Base-by-base conservation (phyloP, 768 basidiomycete genomes). In the Lactarius hengduanensis region DNA sequence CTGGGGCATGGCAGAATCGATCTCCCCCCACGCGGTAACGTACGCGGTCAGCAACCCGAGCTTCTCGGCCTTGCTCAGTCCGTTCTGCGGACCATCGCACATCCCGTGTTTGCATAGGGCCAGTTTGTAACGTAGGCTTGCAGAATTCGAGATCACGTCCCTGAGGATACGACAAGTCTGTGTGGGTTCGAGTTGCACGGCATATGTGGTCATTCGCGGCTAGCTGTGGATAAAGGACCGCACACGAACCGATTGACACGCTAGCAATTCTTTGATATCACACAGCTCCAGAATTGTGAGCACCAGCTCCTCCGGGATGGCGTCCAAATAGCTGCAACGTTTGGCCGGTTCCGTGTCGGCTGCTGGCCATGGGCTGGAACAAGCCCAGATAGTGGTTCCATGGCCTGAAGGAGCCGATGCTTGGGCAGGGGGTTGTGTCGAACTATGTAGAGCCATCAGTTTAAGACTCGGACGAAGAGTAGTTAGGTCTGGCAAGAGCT, bases 181-280 rank as follows among this genome's bases (percentile, higher is more conserved):
- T 20, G 56, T 13, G 30, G 56, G 34, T n/a, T 30, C 32, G 5
- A 22, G 18, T 28, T 32, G 54, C 32, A 53, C 26, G 50, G 34
- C 34, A 34, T 34, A 34, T 47, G n/a, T 50, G 50, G 22, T 53
- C 26, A 53, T 15, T 53, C 4, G 10, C 15, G 11, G 22, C 11
- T 18, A 22, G 7, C 11, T n/a, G n/a, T 32, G 0, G 45, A 32
- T 4, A 11, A 22, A 16, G 15, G 32, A 34, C 32, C 16, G 50
- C 10, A 20, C 10, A 67, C 66, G 43, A 18, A 67, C 66, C 58
- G 36, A 53, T 22, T 56, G 66, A 38, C 66, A 67, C 38, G 57
- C 41, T n/a, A 63, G 50, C 13, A 67, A 57, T 8, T 26, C 50
- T 32, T 58, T 57, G 2, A 47, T 59, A 32, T 63, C 41, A 36